phyloP scores from a whole-genome alignment of 2,329 filamentous ascomycete genomes.

The Neoarthrinium moseri region DNA sequence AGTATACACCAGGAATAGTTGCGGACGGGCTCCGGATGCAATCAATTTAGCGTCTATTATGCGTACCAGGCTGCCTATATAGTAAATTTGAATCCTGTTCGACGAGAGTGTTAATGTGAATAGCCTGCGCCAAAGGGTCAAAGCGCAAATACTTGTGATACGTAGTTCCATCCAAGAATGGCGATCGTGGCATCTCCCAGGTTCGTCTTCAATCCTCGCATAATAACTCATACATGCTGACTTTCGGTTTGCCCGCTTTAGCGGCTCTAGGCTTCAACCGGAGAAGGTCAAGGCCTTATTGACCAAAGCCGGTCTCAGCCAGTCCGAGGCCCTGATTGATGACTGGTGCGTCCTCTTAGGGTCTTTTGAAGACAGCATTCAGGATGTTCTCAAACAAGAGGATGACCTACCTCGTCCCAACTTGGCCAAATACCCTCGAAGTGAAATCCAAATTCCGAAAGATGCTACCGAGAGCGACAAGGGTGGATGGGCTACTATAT shows the following conservation, averaged over 20 bases:
- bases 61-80: no score
- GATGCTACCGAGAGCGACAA: not conserved
- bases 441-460: conserved; percentile 22
- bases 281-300: conserved; percentile 19
- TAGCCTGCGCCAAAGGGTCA: not conserved
- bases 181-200: not conserved
- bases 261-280: not conserved
- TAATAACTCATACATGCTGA: not conserved
- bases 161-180: not conserved
- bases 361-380: not conserved
- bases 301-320: conserved; percentile 19
- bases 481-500: not conserved
- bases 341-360: conserved; percentile 10
- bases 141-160: not conserved
- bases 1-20: not conserved
- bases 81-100: not conserved
- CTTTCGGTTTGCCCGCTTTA: not conserved
- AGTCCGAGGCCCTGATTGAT: conserved; percentile 14
- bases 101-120: not conserved
- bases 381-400: not conserved
- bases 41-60: no score
- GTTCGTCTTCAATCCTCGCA: no score
- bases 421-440: conserved; percentile 24
- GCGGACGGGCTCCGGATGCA: not conserved
- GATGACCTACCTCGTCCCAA: conserved; percentile 14